These are phyloP conservation scores for Eucalyptus paniculata DNA, from an alignment of 345 rosid genomes.

Conservation along the genomic window DNA sequence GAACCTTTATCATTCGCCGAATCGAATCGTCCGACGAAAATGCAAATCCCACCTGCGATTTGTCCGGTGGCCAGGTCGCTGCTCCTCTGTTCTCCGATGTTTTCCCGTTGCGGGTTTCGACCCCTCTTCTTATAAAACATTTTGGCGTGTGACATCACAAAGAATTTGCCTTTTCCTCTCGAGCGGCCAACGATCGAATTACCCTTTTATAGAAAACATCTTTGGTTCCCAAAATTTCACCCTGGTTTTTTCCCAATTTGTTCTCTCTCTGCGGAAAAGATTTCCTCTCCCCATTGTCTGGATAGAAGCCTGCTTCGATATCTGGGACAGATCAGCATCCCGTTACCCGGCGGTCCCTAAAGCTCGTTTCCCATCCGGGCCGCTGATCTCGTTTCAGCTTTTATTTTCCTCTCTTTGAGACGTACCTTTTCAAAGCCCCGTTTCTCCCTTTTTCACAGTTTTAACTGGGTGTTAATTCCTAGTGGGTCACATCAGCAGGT, in stretches of 20 bases:
- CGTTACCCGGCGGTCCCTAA: constrained; percentile 14
- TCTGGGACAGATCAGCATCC: constrained; percentile 14
- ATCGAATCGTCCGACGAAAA: not conserved
- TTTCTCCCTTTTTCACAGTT: constrained; percentile 25
- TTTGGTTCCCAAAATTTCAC: not conserved
- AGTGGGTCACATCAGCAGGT: constrained; percentile 99
- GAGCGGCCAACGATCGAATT: not conserved
- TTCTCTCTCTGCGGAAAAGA: not conserved
- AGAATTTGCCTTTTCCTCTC: not conserved
- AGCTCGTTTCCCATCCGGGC: not conserved
- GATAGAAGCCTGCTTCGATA: constrained; percentile 10
- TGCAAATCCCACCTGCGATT: not conserved
- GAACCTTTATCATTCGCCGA: not conserved
- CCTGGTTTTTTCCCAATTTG: not conserved
- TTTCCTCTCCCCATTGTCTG: not conserved
- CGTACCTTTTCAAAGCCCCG: not conserved
- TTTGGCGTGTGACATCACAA: not conserved
- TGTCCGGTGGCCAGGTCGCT: not conserved
- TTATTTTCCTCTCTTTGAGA: not conserved
- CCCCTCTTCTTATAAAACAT: not conserved
- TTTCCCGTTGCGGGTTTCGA: not conserved
- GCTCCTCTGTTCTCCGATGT: not conserved
- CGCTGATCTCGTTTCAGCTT: not conserved
- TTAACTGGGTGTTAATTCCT: constrained; percentile 63
- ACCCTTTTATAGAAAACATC: not conserved